Percentiles rank a stretch among this genome's conserved stretches.
Conservation (phyloP, 2,329 filamentous ascomycete genomes). For the Nigrospora oryzae region DNA sequence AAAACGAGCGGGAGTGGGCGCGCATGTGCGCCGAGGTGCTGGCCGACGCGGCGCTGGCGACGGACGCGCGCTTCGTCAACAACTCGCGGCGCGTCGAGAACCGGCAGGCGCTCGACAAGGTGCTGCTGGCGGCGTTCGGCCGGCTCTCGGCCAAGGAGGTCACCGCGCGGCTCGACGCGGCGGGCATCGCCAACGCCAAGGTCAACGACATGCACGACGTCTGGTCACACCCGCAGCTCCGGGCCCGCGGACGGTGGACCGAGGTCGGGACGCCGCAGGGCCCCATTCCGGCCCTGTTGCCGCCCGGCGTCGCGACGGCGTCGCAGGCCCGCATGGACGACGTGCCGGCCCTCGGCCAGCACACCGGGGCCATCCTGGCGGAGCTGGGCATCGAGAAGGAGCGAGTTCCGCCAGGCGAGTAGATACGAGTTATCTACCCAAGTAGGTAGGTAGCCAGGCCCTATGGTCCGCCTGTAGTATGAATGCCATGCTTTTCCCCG, state of each 20-base stretch:
- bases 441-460: no score
- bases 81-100: conserved; percentile 38
- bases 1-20: conserved; percentile 48
- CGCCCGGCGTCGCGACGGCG: conserved; percentile 29
- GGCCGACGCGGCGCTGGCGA: conserved; percentile 27
- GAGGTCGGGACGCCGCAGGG: conserved; percentile 38
- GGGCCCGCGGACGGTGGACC: conserved; percentile 40
- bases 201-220: conserved; percentile 46
- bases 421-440: no score
- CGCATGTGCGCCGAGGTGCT: conserved; percentile 39
- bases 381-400: conserved; percentile 28
- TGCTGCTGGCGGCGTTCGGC: conserved; percentile 35
- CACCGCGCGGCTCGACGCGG: conserved; percentile 32
- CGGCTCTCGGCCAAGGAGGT: conserved; percentile 28
- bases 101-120: conserved; percentile 31
- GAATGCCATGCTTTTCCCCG: no score
- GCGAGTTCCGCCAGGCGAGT: no score
- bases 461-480: no score
- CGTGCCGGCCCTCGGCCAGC: conserved; percentile 40
- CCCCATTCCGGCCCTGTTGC: conserved; percentile 36
- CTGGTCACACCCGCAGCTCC: conserved; percentile 44
- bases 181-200: conserved; percentile 45
- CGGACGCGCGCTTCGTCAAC: conserved; percentile 35
- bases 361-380: conserved; percentile 35
- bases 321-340: conserved; percentile 28